These are phyloP conservation scores for Arthrobotrys entomopaga DNA, from an alignment of 2,329 filamentous ascomycete species.

Conservation along the genomic window DNA sequence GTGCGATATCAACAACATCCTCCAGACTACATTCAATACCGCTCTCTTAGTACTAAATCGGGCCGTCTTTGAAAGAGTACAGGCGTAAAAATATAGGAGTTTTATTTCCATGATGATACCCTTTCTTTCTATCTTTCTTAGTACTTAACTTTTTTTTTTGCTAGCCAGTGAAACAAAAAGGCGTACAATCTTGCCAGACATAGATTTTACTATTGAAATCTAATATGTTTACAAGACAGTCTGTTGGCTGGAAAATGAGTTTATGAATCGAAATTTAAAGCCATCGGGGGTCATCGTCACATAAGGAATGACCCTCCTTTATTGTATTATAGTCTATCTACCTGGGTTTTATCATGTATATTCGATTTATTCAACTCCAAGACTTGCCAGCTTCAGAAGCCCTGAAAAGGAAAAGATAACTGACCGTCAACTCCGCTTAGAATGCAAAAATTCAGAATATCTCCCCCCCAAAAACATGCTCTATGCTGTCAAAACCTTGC, in stretches of 20 bases:
- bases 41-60: too few species aligned
- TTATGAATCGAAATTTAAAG: too few species aligned
- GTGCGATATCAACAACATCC: not conserved
- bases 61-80: not conserved
- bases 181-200: too few species aligned
- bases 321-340: not conserved
- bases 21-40: not conserved
- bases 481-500: not conserved
- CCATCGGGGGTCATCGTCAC: too few species aligned
- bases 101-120: conserved; percentile 16
- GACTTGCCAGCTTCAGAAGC: not conserved
- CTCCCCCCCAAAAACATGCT: not conserved
- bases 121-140: not conserved
- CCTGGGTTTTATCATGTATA: not conserved
- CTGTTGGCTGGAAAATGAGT: too few species aligned
- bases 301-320: too few species aligned
- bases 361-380: too few species aligned
- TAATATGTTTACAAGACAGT: too few species aligned
- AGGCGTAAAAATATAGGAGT: not conserved
- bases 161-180: too few species aligned
- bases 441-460: conserved; percentile 17
- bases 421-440: conserved; percentile 20
- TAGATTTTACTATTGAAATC: too few species aligned
- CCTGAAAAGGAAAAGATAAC: not conserved
- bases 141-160: not conserved